Base-by-base conservation (phyloP, 176 grass and related monocot genomes). In the Zizania latifolia region DNA sequence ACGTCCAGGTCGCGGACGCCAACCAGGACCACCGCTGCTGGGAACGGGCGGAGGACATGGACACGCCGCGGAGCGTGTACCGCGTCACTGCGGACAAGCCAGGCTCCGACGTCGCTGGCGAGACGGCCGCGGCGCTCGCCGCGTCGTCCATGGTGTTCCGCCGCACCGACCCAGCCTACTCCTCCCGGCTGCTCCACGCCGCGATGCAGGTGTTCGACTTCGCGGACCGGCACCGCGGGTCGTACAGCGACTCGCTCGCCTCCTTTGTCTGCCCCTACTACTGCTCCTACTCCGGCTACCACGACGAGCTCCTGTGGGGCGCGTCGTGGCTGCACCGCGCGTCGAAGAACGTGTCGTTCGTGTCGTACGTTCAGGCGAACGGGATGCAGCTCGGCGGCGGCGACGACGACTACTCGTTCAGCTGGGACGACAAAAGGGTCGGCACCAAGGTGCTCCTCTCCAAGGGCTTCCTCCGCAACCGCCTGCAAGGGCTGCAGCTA, bases 31-130 rank as follows among this genome's bases (percentile, higher is more conserved):
- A 97, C 68, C 62, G 40, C 1, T 97, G 93, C 87, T 97, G 90
- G 93, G 93, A 97, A 65, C 69, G 90, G 2, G 88, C 93, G 0
- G 93, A 97, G 72, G 90, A 93, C 85, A 97, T 97, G 93, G 93
- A 97, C 86, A 97, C 93, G 1, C 69, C 85, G 1, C 87, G 90
- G 6, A 80, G 55, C 65, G 93, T 82, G 10, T 97, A 93, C 87
- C 69, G 76, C 59, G 79, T 97, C 12, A 84, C 81, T 15, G 31
- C 8, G 8, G 70, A 78, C 46, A 82, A 19, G 8, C 93, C 93
- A 0, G 93, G 93, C 0, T 97, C 93, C 59, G 93, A 97, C 72
- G 93, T 97, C 5, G 88, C 90, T 1, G 90, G 80, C 26, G 93
- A 97, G 86, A 97, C 93, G 14, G 93, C 93, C 0, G 93, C 90